Base-by-base conservation (phyloP, 192 early-diverging fungal species). In the Backusella parvicylindrica region DNA sequence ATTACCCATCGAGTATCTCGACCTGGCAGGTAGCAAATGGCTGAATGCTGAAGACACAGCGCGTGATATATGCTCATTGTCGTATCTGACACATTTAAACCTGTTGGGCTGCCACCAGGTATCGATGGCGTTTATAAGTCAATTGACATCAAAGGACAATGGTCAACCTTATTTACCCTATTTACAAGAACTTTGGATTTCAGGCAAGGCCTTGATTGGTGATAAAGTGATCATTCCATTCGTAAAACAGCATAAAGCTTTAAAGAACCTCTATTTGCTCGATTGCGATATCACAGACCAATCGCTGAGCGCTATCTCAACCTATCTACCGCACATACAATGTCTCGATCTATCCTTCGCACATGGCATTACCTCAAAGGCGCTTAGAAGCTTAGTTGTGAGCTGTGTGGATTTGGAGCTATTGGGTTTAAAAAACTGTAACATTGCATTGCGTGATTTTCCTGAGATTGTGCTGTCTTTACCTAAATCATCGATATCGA, bases 251-350 rank as follows among this genome's bases (percentile, higher is more conserved):
- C 77, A 81, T 47, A 64, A 71, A 15, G 47, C 63, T 9, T 36
- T 85, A 0, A 32, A 64, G 35, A 67, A 68, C 1, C 72, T 85
- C 7, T 74, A 69, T 38, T 64, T 85, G 3, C 63, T 81, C 28
- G 71, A 79, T 9, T 79, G 82, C 41, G 43, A 73, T n/a, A 82
- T 85, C 15, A 82, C 84, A 8, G 80, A 85, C 60, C 60, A 40
- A 13, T 68, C 80, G 18, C 64, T 85, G 23, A 31, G 38, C 12
- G 43, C 73, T 0, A 82, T 85, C 40, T 41, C 76, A 33, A 28
- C 18, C 3, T 68, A 77, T 43, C 74, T 85, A 49, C 71, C 82
- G 16, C 31, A 65, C 2, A 31, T 85, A 21, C 60, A 36, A 37
- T 64, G 69, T 32, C 74, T 85, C 9, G 83, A 83, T 35, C 37